A percentile compares a stretch with the other conserved stretches of the same genome.
Conservation (phyloP, 306 rosid genomes). For the Pyrus pyrifolia region DNA sequence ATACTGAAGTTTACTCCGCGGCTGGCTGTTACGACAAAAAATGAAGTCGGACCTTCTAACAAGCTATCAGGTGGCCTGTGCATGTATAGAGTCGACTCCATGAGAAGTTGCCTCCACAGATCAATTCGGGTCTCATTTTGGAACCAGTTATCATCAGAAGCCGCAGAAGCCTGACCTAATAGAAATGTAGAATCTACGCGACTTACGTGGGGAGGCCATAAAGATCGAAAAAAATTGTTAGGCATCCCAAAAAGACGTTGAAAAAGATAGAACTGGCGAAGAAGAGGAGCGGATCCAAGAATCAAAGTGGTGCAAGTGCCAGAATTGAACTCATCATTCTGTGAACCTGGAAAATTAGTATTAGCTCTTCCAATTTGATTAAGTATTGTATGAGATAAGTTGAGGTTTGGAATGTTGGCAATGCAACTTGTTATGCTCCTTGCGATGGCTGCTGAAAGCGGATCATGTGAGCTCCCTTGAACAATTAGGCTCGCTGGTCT, state of each 20-base stretch:
- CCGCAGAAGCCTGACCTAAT: not conserved
- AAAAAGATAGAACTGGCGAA: not conserved
- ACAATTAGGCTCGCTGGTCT: not conserved
- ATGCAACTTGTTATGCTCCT: slow-evolving; percentile 1
- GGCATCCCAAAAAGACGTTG: not conserved
- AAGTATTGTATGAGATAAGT: not conserved
- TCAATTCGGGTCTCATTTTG: slow-evolving; percentile 1
- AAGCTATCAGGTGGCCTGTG: not conserved
- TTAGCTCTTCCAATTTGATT: not conserved
- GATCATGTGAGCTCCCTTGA: not conserved
- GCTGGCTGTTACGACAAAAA: not conserved
- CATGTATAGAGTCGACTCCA: slow-evolving; percentile 13
- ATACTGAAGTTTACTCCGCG: not conserved
- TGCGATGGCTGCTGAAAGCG: not conserved
- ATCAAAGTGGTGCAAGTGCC: slow-evolving; percentile 4
- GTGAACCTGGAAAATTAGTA: not conserved
- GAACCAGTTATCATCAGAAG: not conserved
- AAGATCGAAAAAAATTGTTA: not conserved
- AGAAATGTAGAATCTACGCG: not conserved
- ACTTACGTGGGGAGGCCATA: not conserved
- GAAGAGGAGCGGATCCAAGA: slow-evolving; percentile 7
- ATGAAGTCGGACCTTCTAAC: slow-evolving; percentile 4
- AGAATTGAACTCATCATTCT: not conserved
- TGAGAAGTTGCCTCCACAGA: slow-evolving; percentile 6
- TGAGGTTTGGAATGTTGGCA: not conserved